A percentile compares a stretch with the other conserved stretches of the same genome.
Conservation (phyloP, 2,329 filamentous ascomycete genomes). For the Biscogniauxia marginata region DNA sequence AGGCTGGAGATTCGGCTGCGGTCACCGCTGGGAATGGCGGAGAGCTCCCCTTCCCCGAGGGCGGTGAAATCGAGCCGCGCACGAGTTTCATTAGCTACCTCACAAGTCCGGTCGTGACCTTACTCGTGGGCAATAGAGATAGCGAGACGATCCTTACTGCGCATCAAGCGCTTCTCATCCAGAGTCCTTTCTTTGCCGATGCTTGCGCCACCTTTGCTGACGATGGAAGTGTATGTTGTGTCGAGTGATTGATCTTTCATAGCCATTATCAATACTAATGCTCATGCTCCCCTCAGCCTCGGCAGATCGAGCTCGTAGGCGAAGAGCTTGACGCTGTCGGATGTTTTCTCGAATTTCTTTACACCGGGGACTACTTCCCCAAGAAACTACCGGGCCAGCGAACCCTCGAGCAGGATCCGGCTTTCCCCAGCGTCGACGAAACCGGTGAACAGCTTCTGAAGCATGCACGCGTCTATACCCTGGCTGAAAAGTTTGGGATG, state of each 20-base stretch:
- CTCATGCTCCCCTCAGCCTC: background rate
- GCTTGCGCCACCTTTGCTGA: slow-evolving; percentile 61
- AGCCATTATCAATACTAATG: slow-evolving; percentile 1
- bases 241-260: background rate
- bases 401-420: slow-evolving; percentile 67
- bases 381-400: slow-evolving; percentile 61
- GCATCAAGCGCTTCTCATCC: slow-evolving; percentile 72
- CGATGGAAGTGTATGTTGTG: slow-evolving; percentile 55
- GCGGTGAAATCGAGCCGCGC: slow-evolving; percentile 37
- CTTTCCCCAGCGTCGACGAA: slow-evolving; percentile 66
- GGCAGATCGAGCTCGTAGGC: background rate
- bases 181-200: slow-evolving; percentile 73
- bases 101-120: slow-evolving; percentile 65
- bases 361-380: slow-evolving; percentile 86
- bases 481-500: slow-evolving; percentile 76
- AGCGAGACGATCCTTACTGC: slow-evolving; percentile 66
- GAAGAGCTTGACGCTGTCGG: slow-evolving; percentile 63
- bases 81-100: slow-evolving; percentile 58
- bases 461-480: slow-evolving; percentile 85
- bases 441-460: slow-evolving; percentile 81
- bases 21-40: slow-evolving; percentile 20
- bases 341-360: slow-evolving; percentile 80
- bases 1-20: slow-evolving; percentile 28
- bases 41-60: slow-evolving; percentile 41
- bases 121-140: slow-evolving; percentile 63